Evolutionary conservation across 1,284 basidiomycete genomes (phyloP), one percentile per base, ranked within the genome.

Genomic region (Moesziomyces aphidis): DNA sequence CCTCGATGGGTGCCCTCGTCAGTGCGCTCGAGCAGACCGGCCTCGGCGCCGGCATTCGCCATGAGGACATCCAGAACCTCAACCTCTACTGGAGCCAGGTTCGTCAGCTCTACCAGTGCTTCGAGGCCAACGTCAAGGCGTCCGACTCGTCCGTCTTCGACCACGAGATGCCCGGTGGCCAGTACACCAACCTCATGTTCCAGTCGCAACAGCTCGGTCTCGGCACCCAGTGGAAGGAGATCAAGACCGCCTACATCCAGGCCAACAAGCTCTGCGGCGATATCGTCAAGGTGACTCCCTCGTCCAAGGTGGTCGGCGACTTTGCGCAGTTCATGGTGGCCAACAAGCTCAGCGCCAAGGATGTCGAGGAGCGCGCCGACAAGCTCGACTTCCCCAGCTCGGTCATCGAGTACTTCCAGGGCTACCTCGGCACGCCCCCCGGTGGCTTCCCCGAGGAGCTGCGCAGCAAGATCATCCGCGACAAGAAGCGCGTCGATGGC

Each of bases 1-100:
- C 96, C 22, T 94, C 96, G 9, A 99, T 99, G 96, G 96, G 96
- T 84, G 96, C 96, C 50, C 89, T 98, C 51, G 92, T 92, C 86
- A 89, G 91, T 86, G 94, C 97, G 34, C 88, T 99, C 54, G 97
- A 99, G 88, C 97, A 99, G 87, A 96, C 93, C 46, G 88, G 89
- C 55, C 89, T 99, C 62, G 97, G 97, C 77, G 95, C 97, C 42
- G 97, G 97, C 73, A 99, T 99, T 82, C 92, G 93, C 61, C 95
- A 97, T 86, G 93, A 94, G 80, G 94, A 98, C 86, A 95, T 99
- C 81, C 96, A 97, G 86, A 92, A 95, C 45, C 90, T 99, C 81
- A 99, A 99, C 89, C 87, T 92, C 69, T 99, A 99, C 88, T 99
- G 97, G 97, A 93, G 91, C 74, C 95, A 98, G 88, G 93, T 98